phyloP scores from a whole-genome alignment of 768 basidiomycete species.

The Tylopilus sp. region DNA sequence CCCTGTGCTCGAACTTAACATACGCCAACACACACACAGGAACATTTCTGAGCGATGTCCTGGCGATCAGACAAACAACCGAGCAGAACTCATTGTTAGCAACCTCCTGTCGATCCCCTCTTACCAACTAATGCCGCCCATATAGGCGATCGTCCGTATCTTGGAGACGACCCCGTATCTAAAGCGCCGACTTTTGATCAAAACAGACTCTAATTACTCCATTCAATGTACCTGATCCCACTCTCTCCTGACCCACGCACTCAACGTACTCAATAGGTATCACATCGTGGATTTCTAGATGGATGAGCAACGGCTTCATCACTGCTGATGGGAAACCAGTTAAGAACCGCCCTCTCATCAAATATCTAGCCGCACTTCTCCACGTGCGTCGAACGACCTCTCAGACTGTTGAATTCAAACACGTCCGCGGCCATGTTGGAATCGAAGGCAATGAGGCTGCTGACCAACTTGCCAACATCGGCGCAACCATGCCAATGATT shows the following conservation, averaged over 20 bases:
- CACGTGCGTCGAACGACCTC: slow-evolving; percentile 46
- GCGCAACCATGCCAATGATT: slow-evolving; percentile 37
- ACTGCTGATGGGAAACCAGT: slow-evolving; percentile 51
- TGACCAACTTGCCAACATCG: slow-evolving; percentile 66
- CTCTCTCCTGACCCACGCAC: neutral
- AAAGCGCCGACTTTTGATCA: slow-evolving; percentile 61
- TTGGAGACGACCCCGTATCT: slow-evolving; percentile 67
- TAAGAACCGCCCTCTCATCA: slow-evolving; percentile 71
- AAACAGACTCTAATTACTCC: slow-evolving; percentile 83
- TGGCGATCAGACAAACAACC: slow-evolving; percentile 81
- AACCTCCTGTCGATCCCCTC: slow-evolving; percentile 21
- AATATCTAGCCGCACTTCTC: slow-evolving; percentile 63
- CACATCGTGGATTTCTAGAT: slow-evolving; percentile 62
- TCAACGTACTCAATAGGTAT: slow-evolving; percentile 51
- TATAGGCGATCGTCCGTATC: slow-evolving; percentile 83
- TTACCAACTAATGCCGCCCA: neutral
- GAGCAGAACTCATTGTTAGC: slow-evolving; percentile 80
- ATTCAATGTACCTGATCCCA: slow-evolving; percentile 57
- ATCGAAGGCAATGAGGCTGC: slow-evolving; percentile 84
- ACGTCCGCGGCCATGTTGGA: slow-evolving; percentile 81
- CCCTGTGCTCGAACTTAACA: neutral
- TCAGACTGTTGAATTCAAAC: slow-evolving; percentile 57
- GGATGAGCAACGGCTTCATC: slow-evolving; percentile 54
- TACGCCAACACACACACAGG: slow-evolving; percentile 36
- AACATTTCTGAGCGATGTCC: slow-evolving; percentile 83